phyloP scores from a whole-genome alignment of 2,329 filamentous ascomycete species.

The Verticillium nubilum region DNA sequence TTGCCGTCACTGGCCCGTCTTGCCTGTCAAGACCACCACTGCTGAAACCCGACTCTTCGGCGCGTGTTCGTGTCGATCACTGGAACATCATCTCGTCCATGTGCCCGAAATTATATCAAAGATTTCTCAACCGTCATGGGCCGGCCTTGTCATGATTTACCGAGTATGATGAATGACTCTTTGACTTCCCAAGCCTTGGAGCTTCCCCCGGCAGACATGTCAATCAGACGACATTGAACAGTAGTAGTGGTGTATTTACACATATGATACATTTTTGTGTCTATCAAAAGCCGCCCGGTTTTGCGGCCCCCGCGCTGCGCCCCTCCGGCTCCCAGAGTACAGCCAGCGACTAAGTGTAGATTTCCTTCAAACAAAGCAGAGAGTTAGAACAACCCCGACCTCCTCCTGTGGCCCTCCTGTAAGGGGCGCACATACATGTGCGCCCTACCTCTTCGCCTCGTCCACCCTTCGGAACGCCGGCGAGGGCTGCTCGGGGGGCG shows the following conservation, averaged over 20 bases:
- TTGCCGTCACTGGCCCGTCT: too few species aligned
- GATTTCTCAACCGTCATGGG: too few species aligned
- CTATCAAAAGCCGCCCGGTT: background rate
- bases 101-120: background rate
- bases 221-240: background rate
- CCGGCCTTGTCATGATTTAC: too few species aligned
- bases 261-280: background rate
- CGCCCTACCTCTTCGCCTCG: background rate
- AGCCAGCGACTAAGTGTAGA: background rate
- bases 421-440: too few species aligned
- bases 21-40: too few species aligned
- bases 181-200: too few species aligned
- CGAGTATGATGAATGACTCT: too few species aligned
- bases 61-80: background rate
- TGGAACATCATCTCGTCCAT: background rate
- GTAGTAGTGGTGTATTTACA: background rate
- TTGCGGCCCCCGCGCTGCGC: background rate
- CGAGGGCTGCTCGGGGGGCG: constrained; percentile 25
- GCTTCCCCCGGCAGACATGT: too few species aligned
- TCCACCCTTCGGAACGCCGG: constrained; percentile 27
- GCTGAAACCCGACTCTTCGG: too few species aligned
- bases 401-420: too few species aligned
- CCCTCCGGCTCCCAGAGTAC: background rate
- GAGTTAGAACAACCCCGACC: background rate
- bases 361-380: background rate